phyloP scores from a whole-genome alignment of 805 yeast species.

The Yarrowia phangngaensis region DNA sequence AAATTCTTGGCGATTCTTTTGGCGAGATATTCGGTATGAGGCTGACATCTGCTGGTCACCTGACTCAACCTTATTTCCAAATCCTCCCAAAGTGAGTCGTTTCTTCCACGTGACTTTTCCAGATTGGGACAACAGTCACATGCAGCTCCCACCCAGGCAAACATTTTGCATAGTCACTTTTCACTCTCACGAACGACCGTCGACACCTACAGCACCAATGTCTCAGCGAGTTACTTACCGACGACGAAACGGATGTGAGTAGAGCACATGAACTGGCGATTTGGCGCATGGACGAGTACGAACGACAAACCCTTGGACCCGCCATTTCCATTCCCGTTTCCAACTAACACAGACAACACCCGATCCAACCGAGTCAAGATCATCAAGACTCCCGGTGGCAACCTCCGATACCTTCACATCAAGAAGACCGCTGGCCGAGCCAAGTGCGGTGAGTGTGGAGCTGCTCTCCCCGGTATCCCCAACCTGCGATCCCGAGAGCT shows the following conservation, averaged over 20 bases:
- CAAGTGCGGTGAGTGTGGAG: conserved; percentile 67
- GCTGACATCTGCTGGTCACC: too few relatives aligned
- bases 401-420: conserved; percentile 95
- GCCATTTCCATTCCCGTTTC: conserved; percentile 1
- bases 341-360: conserved; percentile 76
- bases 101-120: conserved; percentile 16
- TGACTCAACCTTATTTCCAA: not conserved
- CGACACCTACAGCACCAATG: conserved; percentile 52
- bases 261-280: too few relatives aligned
- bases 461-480: conserved; percentile 78
- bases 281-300: too few relatives aligned
- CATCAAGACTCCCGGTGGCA: conserved; percentile 99
- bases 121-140: conserved; percentile 26
- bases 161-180: conserved; percentile 18
- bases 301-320: not conserved
- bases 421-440: conserved; percentile 80
- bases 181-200: conserved; percentile 20
- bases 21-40: too few relatives aligned
- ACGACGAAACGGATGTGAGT: conserved; percentile 99
- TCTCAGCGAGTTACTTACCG: conserved; percentile 99
- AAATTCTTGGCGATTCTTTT: too few relatives aligned
- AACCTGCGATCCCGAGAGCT: conserved; percentile 98
- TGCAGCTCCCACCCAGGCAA: conserved; percentile 5
- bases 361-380: conserved; percentile 99
- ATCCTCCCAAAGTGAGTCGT: not conserved